Conservation (phyloP, 2,329 filamentous ascomycete species). For the Aspergillus novofumigatus region DNA sequence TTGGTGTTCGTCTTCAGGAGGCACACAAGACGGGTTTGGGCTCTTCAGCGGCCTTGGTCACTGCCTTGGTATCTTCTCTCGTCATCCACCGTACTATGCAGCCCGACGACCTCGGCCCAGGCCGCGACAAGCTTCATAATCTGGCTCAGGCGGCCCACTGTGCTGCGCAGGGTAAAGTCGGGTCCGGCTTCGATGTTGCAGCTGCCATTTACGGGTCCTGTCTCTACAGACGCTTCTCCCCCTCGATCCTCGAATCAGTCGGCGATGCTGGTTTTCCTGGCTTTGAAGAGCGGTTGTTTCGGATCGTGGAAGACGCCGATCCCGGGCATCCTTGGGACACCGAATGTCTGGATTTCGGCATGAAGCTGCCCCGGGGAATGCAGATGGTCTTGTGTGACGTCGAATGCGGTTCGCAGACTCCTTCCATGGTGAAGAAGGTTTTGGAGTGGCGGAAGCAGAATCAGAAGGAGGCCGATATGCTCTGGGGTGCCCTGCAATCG, state of each 20-base stretch:
- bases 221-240: slow-evolving; percentile 88
- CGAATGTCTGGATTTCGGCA: slow-evolving; percentile 64
- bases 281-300: slow-evolving; percentile 63
- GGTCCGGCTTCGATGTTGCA: slow-evolving; percentile 92
- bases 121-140: slow-evolving; percentile 72
- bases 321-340: slow-evolving; percentile 66
- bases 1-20: slow-evolving; percentile 67
- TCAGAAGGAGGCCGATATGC: slow-evolving; percentile 56
- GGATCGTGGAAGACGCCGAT: slow-evolving; percentile 60
- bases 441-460: slow-evolving; percentile 72
- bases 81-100: slow-evolving; percentile 43
- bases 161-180: slow-evolving; percentile 93
- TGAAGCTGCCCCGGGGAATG: slow-evolving; percentile 68
- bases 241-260: slow-evolving; percentile 63
- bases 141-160: slow-evolving; percentile 91
- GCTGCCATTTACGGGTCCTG: slow-evolving; percentile 89
- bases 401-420: slow-evolving; percentile 87
- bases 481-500: slow-evolving; percentile 73
- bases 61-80: slow-evolving; percentile 62
- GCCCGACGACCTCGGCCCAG: slow-evolving; percentile 42
- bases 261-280: slow-evolving; percentile 62
- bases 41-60: slow-evolving; percentile 90
- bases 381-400: slow-evolving; percentile 92
- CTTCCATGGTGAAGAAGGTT: slow-evolving; percentile 92
- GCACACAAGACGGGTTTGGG: slow-evolving; percentile 96